These are phyloP conservation scores for Geotrichum candidum DNA, from an alignment of 1,139 yeast genomes.

Conservation along the genomic window DNA sequence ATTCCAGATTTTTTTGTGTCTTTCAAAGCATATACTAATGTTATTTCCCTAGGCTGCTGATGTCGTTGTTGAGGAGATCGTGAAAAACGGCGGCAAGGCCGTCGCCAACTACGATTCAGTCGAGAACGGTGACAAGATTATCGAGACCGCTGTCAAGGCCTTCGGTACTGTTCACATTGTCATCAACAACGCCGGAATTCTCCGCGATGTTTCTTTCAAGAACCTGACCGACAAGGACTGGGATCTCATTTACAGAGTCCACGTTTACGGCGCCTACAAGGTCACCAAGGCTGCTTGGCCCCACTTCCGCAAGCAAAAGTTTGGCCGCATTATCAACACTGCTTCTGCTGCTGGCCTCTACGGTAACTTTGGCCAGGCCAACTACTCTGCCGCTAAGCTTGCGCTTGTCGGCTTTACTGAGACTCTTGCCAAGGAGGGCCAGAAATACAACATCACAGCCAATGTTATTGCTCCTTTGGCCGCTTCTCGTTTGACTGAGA, in stretches of 20 bases:
- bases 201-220: conserved; percentile 59
- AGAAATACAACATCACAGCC: conserved; percentile 70
- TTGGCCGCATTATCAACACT: conserved; percentile 85
- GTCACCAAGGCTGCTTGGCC: conserved; percentile 94
- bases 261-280: conserved; percentile 81
- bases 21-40: background rate
- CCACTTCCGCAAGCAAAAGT: conserved; percentile 72
- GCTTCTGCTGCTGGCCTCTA: conserved; percentile 95
- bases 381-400: conserved; percentile 90
- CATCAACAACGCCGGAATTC: conserved; percentile 91
- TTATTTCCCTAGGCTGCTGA: conserved; percentile 60
- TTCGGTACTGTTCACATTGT: conserved; percentile 88
- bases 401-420: conserved; percentile 89
- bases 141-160: conserved; percentile 76
- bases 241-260: conserved; percentile 76
- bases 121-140: conserved; percentile 75
- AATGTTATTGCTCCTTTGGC: conserved; percentile 93
- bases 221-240: conserved; percentile 82
- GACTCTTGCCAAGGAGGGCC: conserved; percentile 93
- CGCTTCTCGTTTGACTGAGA: conserved; percentile 93
- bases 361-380: conserved; percentile 96
- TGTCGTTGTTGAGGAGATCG: conserved; percentile 79
- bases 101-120: conserved; percentile 95
- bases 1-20: background rate
- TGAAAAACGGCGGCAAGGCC: conserved; percentile 70